Conservation (phyloP, 441 rosid genomes). For the Adansonia grandidieri region DNA sequence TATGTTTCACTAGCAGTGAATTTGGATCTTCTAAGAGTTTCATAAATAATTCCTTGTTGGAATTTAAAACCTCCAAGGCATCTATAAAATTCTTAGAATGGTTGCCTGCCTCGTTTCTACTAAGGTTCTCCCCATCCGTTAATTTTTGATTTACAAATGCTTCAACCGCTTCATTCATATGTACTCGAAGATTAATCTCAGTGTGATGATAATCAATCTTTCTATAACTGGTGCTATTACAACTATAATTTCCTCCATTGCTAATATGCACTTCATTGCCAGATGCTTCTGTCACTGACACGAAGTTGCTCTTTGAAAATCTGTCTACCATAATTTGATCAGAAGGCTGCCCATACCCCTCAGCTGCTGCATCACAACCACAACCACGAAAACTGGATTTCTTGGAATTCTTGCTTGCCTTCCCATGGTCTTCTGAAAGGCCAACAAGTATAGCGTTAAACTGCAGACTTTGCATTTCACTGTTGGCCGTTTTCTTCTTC, state of each 20-base stretch:
- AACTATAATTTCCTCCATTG: conserved; percentile 30
- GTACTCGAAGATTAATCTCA: conserved; percentile 52
- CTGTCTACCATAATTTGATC: conserved; percentile 23
- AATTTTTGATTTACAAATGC: conserved; percentile 58
- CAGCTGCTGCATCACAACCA: conserved; percentile 43
- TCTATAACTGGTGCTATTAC: conserved; percentile 22
- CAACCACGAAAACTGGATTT: conserved; percentile 34
- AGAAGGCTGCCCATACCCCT: conserved; percentile 30
- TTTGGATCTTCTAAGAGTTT: conserved; percentile 76
- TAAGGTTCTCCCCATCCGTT: conserved; percentile 35
- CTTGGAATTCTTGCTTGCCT: conserved; percentile 36
- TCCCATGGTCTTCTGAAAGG: conserved; percentile 38
- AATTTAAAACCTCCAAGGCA: conserved; percentile 65
- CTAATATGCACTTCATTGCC: conserved; percentile 21
- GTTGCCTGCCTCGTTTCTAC: conserved; percentile 31
- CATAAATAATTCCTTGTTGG: conserved; percentile 67
- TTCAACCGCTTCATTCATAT: conserved; percentile 60
- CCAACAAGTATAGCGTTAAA: conserved; percentile 35
- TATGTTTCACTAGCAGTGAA: conserved; percentile 58
- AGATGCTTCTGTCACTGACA: conserved; percentile 20
- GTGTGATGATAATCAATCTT: conserved; percentile 10
- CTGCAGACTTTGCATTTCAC: conserved; percentile 39
- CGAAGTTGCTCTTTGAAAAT: conserved; percentile 29
- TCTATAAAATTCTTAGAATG: conserved; percentile 69
- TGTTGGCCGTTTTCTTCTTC: conserved; percentile 40